Percentiles rank a stretch among this genome's conserved stretches.
Evolutionary conservation across 2,329 filamentous ascomycete species (phyloP).

Genomic region (Cadophora gregata): DNA sequence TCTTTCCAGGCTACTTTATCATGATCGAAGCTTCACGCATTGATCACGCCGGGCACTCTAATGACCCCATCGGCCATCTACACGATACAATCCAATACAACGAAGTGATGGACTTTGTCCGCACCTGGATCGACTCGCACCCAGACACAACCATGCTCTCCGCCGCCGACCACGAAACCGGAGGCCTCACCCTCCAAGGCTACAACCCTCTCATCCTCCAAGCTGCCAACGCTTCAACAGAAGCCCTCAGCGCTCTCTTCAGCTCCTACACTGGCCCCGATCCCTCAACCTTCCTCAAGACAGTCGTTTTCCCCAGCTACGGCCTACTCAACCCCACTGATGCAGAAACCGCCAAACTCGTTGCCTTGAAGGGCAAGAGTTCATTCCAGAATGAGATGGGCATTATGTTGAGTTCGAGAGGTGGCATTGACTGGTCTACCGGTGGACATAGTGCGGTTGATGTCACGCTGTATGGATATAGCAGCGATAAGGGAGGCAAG

Average conservation of each 20-base stretch:
- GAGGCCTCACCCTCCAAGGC: constrained; percentile 11
- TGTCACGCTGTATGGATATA: constrained; percentile 15
- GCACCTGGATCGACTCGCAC: constrained; percentile 15
- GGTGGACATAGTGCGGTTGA: constrained; percentile 14
- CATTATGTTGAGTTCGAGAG: constrained; percentile 5
- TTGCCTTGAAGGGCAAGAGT: neutral
- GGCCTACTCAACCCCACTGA: constrained; percentile 16
- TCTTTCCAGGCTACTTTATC: constrained; percentile 14
- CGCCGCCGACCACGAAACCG: constrained; percentile 14
- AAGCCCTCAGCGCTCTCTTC: neutral
- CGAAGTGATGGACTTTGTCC: constrained; percentile 15
- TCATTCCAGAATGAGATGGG: constrained; percentile 14
- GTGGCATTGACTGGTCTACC: neutral
- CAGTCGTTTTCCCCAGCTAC: constrained; percentile 9
- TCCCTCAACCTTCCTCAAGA: constrained; percentile 7
- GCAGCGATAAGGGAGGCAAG: neutral
- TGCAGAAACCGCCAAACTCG: constrained; percentile 7
- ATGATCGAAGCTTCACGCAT: constrained; percentile 24
- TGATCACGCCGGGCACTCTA: constrained; percentile 15
- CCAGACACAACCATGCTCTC: constrained; percentile 15
- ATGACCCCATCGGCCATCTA: constrained; percentile 19
- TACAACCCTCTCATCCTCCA: constrained; percentile 14
- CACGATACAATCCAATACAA: constrained; percentile 22
- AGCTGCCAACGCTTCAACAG: constrained; percentile 1
- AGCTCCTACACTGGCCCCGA: neutral